Base-by-base conservation (phyloP, 2,329 filamentous ascomycete species). In the Fusarium sp. region DNA sequence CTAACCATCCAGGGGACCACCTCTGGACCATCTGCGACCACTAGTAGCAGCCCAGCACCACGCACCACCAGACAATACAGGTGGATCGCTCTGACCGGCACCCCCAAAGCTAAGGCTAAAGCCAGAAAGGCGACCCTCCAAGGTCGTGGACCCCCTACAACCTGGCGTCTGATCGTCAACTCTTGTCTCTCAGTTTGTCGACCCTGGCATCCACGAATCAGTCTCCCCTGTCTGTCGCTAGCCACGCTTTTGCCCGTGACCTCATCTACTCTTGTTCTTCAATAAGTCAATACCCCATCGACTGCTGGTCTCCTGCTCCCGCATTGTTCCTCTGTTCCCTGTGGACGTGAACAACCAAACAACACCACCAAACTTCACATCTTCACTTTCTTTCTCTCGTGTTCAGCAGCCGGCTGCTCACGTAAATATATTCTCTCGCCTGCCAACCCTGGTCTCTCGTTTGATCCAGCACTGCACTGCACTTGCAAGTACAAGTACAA, bases 371-470 rank as follows among this genome's bases (percentile, higher is more conserved):
- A 56, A 36, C 51, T 53, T 52, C 37, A 45, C 50, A 52, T 57
- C 50, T n/a, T 46, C 47, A 65, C 64, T 67, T 70, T 71, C 54
- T 46, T 56, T 31, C 29, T 31, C 13, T 72, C 59, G 72, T 72
- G 72, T 67, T 74, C 72, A 74, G 71, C 70, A 74, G 71, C 72
- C 68, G 72, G 72, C 70, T 74, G 72, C 72, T 64, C 71, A 73
- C 71, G 58, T 65, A 70, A 71, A 74, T 29, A 58, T 29, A 52
- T 49, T 40, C 61, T 62, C 52, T 63, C 43, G 50, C 55, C 51
- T 57, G 46, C 52, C 67, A 54, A 65, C 63, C 59, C 62, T 56
- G 69, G 69, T 67, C 71, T 65, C 55, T 72, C 69, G 58, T 66
- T 73, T 63, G 70, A 69, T 63, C 65, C 56, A 61, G 66, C 53